A percentile compares a stretch with the other conserved stretches of the same genome.
phyloP scores from a whole-genome alignment of 768 basidiomycete genomes.

The Gloeopeniophorella convolvens region DNA sequence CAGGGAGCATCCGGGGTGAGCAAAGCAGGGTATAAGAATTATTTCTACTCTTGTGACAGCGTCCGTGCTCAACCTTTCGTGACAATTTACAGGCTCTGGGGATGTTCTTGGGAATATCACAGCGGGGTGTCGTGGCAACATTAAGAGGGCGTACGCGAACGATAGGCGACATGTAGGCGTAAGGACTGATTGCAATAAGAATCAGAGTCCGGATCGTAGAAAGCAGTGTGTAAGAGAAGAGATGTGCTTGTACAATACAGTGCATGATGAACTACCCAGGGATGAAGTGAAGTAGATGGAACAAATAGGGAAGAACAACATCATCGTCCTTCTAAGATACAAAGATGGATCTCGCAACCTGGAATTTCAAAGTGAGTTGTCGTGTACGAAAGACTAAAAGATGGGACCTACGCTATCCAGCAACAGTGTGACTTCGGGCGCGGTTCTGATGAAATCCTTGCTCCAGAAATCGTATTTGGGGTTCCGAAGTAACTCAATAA shows the following conservation, averaged over 20 bases:
- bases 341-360: slow-evolving; percentile 78
- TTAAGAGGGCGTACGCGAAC: slow-evolving; percentile 25
- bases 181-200: slow-evolving; percentile 34
- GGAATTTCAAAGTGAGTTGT: slow-evolving; percentile 15
- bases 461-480: slow-evolving; percentile 88
- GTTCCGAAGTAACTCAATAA: slow-evolving; percentile 89
- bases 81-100: slow-evolving; percentile 28
- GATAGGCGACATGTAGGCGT: slow-evolving; percentile 30
- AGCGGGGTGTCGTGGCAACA: slow-evolving; percentile 29
- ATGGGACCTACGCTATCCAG: slow-evolving; percentile 73
- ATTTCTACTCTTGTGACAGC: slow-evolving; percentile 7
- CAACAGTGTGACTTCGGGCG: slow-evolving; percentile 79
- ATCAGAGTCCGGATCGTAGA: slow-evolving; percentile 41
- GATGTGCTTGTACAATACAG: slow-evolving; percentile 81
- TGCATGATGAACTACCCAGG: slow-evolving; percentile 49
- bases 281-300: slow-evolving; percentile 48
- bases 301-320: slow-evolving; percentile 58
- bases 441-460: slow-evolving; percentile 78
- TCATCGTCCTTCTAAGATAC: slow-evolving; percentile 41
- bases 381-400: slow-evolving; percentile 12
- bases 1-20: slow-evolving; percentile 67
- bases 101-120: slow-evolving; percentile 30
- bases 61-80: slow-evolving; percentile 11
- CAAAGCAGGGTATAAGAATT: slow-evolving; percentile 62
- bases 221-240: slow-evolving; percentile 37